Evolutionary conservation across 495 filamentous ascomycete genomes (phyloP).

Genomic region (Sabuloglossum arenarium): DNA sequence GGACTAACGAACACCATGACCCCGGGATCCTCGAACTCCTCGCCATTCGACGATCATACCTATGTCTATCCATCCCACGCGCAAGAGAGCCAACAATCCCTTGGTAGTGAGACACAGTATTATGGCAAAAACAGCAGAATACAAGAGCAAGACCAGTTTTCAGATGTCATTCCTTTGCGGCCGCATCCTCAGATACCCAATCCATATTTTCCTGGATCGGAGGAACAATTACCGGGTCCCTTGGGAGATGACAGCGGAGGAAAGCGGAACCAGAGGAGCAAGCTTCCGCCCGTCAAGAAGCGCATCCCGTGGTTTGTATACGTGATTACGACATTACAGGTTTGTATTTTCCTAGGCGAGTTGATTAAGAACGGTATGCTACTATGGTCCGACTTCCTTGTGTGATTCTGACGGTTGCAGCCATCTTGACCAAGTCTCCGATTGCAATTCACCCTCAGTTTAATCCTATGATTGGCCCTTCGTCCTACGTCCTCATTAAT

Average conservation of each 20-base stretch:
- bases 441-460: constrained; percentile 73
- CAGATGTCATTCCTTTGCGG: constrained; percentile 48
- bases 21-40: neutral
- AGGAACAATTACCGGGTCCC: constrained; percentile 29
- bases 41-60: constrained; percentile 1
- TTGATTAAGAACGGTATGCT: constrained; percentile 57
- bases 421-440: constrained; percentile 43
- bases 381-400: neutral
- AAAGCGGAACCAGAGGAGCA: constrained; percentile 9
- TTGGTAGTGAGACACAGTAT: constrained; percentile 33
- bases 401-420: constrained; percentile 11
- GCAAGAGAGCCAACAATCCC: constrained; percentile 22
- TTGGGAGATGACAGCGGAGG: neutral
- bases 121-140: constrained; percentile 18
- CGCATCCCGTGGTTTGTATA: constrained; percentile 70
- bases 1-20: neutral
- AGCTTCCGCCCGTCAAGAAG: constrained; percentile 13
- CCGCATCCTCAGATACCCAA: constrained; percentile 14
- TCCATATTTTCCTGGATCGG: constrained; percentile 1
- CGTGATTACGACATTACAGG: constrained; percentile 51
- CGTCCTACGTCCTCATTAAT: constrained; percentile 73
- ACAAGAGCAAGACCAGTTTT: constrained; percentile 23
- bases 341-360: constrained; percentile 80
- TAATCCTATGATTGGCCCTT: constrained; percentile 95
- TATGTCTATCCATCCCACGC: constrained; percentile 10